Base-by-base conservation (phyloP, 257 asterid species). In the Pogostemon cablin region DNA sequence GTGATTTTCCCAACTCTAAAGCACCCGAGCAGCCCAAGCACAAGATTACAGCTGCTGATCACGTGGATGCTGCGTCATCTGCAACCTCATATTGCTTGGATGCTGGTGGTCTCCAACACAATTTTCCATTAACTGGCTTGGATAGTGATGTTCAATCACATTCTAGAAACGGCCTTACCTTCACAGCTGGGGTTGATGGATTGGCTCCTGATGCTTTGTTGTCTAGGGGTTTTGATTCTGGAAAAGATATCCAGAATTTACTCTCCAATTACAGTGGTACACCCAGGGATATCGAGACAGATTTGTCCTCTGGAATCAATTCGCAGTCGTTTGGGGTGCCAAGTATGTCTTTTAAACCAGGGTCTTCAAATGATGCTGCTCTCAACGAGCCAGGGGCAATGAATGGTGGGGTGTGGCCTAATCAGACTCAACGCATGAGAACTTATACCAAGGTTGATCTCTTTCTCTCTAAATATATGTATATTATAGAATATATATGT, bases 381-480 rank as follows among this genome's bases (percentile, higher is more conserved):
- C 71, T 87, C 56, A 85, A 80, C 55, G 97, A 93, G 34, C 44
- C 90, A 1, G 86, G 86, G 3, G 86, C 85, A 63, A 53, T 86
- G 63, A 89, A 83, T 67, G 81, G 86, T 52, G 91, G 91, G 53
- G 38, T 87, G 67, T 91, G 98, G 97, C 82, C 95, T 3, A 93
- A 84, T 75, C 98, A 90, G 84, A 73, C 86, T 83, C 98, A 84
- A 73, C 90, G 97, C 41, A 87, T 93, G 98, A 81, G 98, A 71
- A 91, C 98, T 4, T 93, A 87, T 79, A 91, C 97, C 9, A 93
- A 93, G 97, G 97, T 91, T 35, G 9, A 56, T 54, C 44, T 59
- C 77, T 76, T 20, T 20, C 43, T 37, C 80, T 59, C 1, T 3
- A 50, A n/a, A 12, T 15, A 50, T 50, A 50, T 50, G 32, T 32